Conservation (phyloP, 2,329 filamentous ascomycete species). For the Ophiobolus disseminans region DNA sequence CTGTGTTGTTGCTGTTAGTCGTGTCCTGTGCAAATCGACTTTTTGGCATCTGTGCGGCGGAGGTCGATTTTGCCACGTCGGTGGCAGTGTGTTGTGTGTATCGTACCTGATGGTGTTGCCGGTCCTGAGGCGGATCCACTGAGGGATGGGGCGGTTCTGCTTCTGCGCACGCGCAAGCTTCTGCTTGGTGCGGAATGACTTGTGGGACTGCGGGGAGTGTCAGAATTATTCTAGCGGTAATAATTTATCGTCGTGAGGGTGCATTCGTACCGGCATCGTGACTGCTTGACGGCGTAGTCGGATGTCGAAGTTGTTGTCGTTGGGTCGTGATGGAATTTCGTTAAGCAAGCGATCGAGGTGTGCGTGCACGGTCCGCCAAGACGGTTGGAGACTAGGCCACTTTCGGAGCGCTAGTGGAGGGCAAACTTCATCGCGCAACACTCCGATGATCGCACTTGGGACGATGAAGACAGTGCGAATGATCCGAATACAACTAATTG, state of each 20-base stretch:
- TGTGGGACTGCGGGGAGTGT: conserved; percentile 79
- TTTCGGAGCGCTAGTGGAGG: conserved; percentile 1
- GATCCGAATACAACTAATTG: no score
- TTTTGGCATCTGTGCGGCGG: neutral
- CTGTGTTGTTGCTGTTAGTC: conserved; percentile 57
- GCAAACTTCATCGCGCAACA: no score
- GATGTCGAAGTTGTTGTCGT: conserved; percentile 44
- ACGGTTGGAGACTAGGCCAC: neutral
- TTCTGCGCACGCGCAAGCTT: conserved; percentile 99
- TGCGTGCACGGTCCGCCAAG: conserved; percentile 6
- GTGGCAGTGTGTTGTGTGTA: conserved; percentile 1
- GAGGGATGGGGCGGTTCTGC: conserved; percentile 99
- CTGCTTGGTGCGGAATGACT: conserved; percentile 99
- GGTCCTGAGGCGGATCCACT: conserved; percentile 99
- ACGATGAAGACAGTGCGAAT: no score
- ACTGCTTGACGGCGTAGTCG: conserved; percentile 42
- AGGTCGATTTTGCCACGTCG: neutral
- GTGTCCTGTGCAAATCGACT: neutral
- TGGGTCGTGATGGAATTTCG: conserved; percentile 11
- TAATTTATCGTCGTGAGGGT: conserved; percentile 4
- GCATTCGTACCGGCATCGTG: conserved; percentile 49
- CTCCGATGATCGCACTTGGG: no score
- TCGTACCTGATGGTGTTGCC: conserved; percentile 99
- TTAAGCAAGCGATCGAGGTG: conserved; percentile 2
- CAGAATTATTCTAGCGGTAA: conserved; percentile 11